Evolutionary conservation across 352 stramenopile species (phyloP), one percentile per base, ranked within the genome.

Genomic region (Phytophthora multivora): DNA sequence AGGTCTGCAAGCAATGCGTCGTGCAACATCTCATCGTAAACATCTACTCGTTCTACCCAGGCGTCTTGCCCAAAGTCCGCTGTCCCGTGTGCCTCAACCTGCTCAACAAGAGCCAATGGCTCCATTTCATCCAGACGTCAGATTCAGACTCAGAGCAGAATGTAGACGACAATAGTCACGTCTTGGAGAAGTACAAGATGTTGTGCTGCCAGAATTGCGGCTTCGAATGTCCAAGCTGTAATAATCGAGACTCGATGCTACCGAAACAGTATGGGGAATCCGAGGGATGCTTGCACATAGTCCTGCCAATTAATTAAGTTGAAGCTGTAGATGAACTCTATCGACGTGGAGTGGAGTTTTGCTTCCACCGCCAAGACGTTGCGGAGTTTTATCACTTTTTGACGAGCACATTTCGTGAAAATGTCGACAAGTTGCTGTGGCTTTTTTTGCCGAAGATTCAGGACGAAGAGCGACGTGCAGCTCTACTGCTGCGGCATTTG

Each of bases 1-100:
- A 85, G 25, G 38, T 85, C 6, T 89, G 79, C 36, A 23, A 47
- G 11, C 23, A 40, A 10, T 89, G 79, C 53, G 49, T 89, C 45
- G 74, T 86, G 60, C 74, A 75, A 48, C 64, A 84, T 51, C 39
- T 89, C 21, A 76, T 66, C 5, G 72, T 75, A 35, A 82, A 50
- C 55, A 66, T 86, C 28, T 86, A 86, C 59, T 73, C 75, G 59
- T 86, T 75, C 59, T 89, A 89, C 67, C 66, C 77, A 0, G 79
- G 79, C 12, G 72, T 86, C 28, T 57, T 89, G 25, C 79, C 79
- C n/a, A 86, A 86, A 69, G 72, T 89, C 41, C 77, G 77, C n/a
- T 89, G 79, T 18, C 79, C 79, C n/a, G 69, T 80, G 53, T 89
- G 79, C 45, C 55, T 89, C 40, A 78, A 55, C 5, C 63, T 82